phyloP scores from a whole-genome alignment of 2,329 filamentous ascomycete species.

The Corynespora cassiicola region DNA sequence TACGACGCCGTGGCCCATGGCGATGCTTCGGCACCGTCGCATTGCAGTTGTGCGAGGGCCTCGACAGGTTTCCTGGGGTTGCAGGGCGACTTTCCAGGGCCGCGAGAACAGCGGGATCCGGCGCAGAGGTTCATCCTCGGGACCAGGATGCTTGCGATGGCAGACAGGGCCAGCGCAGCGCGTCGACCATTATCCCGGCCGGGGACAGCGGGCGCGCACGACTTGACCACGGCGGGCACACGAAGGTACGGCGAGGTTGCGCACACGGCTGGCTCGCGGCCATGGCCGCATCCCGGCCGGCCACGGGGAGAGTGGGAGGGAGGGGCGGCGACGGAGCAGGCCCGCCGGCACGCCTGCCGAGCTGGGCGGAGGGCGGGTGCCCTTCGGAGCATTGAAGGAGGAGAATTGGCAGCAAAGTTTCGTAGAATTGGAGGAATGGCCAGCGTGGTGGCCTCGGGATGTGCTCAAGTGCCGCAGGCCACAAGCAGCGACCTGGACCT shows the following conservation, averaged over 20 bases:
- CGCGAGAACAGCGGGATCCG: slow-evolving; percentile 23
- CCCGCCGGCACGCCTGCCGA: slow-evolving; percentile 28
- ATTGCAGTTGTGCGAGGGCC: slow-evolving; percentile 31
- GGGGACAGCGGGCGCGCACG: too few species aligned
- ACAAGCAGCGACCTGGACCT: too few species aligned
- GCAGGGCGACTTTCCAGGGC: slow-evolving; percentile 17
- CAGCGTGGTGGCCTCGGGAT: too few species aligned
- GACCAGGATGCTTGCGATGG: slow-evolving; percentile 21
- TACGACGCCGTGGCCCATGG: slow-evolving; percentile 25
- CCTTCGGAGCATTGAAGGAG: too few species aligned
- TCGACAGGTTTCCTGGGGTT: slow-evolving; percentile 10
- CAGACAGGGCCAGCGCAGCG: too few species aligned
- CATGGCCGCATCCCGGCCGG: slow-evolving; percentile 1
- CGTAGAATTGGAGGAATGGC: too few species aligned
- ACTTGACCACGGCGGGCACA: too few species aligned
- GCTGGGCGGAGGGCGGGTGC: too few species aligned
- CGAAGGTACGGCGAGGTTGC: too few species aligned
- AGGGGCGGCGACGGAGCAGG: too few species aligned
- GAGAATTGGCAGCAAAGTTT: too few species aligned
- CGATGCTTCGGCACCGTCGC: slow-evolving; percentile 26
- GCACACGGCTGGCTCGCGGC: slow-evolving; percentile 2
- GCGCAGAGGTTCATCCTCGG: slow-evolving; percentile 28
- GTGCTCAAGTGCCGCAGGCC: too few species aligned
- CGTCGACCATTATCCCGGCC: slow-evolving; percentile 23
- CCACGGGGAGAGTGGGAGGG: slow-evolving; percentile 3